Conservation (phyloP, 2,329 filamentous ascomycete genomes). For the Verticillium klebahnii region DNA sequence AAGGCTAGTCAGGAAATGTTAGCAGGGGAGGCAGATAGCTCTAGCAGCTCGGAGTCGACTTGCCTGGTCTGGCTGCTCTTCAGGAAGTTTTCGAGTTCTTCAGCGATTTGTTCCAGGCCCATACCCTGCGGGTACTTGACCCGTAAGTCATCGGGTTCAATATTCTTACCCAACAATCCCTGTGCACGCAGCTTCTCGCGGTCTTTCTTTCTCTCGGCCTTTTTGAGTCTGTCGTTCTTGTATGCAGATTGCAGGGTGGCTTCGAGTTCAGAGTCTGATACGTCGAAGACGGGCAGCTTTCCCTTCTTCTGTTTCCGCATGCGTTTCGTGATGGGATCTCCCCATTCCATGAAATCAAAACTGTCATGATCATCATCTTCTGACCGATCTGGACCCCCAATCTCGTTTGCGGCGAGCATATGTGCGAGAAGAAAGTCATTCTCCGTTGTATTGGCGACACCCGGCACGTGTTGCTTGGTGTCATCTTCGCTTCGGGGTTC, state of each 20-base stretch:
- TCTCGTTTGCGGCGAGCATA: neutral
- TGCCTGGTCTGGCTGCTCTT: slow-evolving; percentile 34
- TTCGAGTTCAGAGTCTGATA: slow-evolving; percentile 66
- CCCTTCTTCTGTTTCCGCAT: slow-evolving; percentile 57
- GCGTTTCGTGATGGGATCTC: slow-evolving; percentile 59
- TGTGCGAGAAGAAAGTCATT: neutral
- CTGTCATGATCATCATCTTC: slow-evolving; percentile 47
- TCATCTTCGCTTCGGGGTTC: neutral
- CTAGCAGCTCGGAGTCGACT: neutral
- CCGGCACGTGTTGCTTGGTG: neutral
- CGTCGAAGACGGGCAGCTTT: slow-evolving; percentile 44
- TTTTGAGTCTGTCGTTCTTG: slow-evolving; percentile 66
- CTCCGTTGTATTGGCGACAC: neutral
- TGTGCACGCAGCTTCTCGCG: slow-evolving; percentile 64
- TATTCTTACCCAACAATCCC: slow-evolving; percentile 59
- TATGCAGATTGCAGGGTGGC: slow-evolving; percentile 53
- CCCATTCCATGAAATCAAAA: slow-evolving; percentile 83
- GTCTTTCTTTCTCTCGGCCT: slow-evolving; percentile 64
- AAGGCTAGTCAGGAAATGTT: slow-evolving; percentile 43
- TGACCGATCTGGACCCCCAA: neutral
- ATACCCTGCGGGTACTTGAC: slow-evolving; percentile 72
- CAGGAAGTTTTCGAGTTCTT: slow-evolving; percentile 71
- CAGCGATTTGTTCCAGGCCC: slow-evolving; percentile 62
- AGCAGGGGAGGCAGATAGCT: neutral
- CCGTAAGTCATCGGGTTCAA: slow-evolving; percentile 54